A percentile compares a stretch with the other conserved stretches of the same genome.
Evolutionary conservation across 768 basidiomycete species (phyloP).

Genomic region (Kwoniella shandongensis): DNA sequence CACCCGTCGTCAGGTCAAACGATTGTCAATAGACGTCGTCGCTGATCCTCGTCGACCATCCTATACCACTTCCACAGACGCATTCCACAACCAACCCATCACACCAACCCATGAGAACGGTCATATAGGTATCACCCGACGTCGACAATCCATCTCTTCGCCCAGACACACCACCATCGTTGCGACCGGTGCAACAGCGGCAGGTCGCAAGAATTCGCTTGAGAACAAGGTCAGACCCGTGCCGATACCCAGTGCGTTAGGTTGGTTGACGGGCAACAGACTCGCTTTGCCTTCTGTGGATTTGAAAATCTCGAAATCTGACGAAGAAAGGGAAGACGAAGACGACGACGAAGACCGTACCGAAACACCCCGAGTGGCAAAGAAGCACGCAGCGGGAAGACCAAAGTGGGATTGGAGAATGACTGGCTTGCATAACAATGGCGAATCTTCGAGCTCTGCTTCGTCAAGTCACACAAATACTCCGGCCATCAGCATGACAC

Average conservation of each 20-base stretch:
- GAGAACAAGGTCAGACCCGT: constrained; percentile 5
- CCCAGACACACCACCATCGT: not conserved
- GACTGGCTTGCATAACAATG: constrained; percentile 11
- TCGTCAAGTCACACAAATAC: constrained; percentile 3
- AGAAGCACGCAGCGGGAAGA: constrained; percentile 4
- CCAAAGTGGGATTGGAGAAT: constrained; percentile 28
- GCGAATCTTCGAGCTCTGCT: constrained; percentile 12
- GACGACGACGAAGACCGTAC: not conserved
- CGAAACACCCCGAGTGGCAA: not conserved
- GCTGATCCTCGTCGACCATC: not conserved
- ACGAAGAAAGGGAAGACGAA: constrained; percentile 28
- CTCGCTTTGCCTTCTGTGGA: constrained; percentile 11
- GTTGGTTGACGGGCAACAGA: constrained; percentile 16
- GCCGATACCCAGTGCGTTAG: constrained; percentile 3
- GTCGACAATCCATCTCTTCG: constrained; percentile 6
- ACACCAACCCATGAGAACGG: constrained; percentile 17
- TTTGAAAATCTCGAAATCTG: constrained; percentile 15
- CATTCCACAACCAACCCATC: not conserved
- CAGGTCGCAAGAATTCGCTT: constrained; percentile 5
- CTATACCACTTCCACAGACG: not conserved
- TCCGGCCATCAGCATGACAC: constrained; percentile 32
- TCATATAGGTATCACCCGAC: constrained; percentile 7
- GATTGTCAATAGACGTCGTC: constrained; percentile 14
- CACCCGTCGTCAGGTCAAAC: constrained; percentile 9
- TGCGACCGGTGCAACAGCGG: too few species aligned